These are phyloP conservation scores for Aquanectria penicillioides DNA, from an alignment of 2,329 filamentous ascomycete species.

Conservation along the genomic window DNA sequence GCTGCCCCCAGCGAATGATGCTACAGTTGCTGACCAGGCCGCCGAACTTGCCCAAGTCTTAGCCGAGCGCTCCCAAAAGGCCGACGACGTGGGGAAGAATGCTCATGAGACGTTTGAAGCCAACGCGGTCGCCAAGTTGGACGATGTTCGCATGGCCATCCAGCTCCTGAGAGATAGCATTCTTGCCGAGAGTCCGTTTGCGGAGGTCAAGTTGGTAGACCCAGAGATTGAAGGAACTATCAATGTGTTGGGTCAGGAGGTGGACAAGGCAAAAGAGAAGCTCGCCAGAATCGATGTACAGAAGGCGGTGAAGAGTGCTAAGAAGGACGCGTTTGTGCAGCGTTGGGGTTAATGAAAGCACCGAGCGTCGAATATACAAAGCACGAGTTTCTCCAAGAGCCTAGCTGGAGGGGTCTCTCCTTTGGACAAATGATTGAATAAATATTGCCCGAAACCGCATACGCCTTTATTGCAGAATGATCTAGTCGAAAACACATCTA, in stretches of 20 bases:
- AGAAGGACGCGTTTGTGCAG: constrained; percentile 57
- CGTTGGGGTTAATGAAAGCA: constrained; percentile 42
- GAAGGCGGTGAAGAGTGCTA: constrained; percentile 54
- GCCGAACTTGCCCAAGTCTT: constrained; percentile 49
- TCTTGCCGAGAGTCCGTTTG: constrained; percentile 62
- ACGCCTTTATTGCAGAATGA: constrained; percentile 21
- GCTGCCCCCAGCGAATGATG: constrained; percentile 47
- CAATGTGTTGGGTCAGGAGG: constrained; percentile 56
- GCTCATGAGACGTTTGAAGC: constrained; percentile 63
- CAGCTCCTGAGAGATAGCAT: constrained; percentile 62
- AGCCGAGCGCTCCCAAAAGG: constrained; percentile 53
- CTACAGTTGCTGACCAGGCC: constrained; percentile 36
- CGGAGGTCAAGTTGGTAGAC: constrained; percentile 60
- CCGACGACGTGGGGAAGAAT: constrained; percentile 54
- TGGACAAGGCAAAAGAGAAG: constrained; percentile 51
- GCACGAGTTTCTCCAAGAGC: too few relatives aligned
- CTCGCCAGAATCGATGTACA: constrained; percentile 52
- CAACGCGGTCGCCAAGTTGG: constrained; percentile 52
- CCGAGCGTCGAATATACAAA: not conserved
- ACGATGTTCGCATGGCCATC: constrained; percentile 59
- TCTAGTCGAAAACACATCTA: constrained; percentile 25
- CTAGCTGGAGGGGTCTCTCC: too few relatives aligned
- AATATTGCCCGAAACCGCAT: constrained; percentile 13
- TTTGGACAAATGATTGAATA: too few relatives aligned
- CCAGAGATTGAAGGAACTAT: constrained; percentile 63